Evolutionary conservation across 331 rosid genomes (phyloP).

Genomic region (Phaseolus coccineus): DNA sequence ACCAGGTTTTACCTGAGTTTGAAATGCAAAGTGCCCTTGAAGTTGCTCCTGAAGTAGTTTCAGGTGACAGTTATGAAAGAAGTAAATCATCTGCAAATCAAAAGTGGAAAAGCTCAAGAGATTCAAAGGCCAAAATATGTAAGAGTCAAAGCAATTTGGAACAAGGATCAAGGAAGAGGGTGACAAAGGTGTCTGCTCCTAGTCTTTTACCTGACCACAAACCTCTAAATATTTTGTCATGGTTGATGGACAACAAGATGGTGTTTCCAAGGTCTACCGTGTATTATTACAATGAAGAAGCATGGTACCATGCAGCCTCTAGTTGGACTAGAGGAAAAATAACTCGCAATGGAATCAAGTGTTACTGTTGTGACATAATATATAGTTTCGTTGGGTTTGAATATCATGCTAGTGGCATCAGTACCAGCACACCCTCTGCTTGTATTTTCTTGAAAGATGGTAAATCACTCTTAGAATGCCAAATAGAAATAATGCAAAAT

Average conservation of each 20-base stretch:
- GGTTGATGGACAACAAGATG: slow-evolving; percentile 73
- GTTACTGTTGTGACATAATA: slow-evolving; percentile 64
- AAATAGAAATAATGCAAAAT: slow-evolving; percentile 49
- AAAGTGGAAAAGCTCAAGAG: slow-evolving; percentile 34
- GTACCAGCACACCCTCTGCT: slow-evolving; percentile 52
- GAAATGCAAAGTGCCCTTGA: slow-evolving; percentile 36
- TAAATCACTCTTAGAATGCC: slow-evolving; percentile 71
- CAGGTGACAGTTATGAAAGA: background rate
- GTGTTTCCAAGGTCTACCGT: slow-evolving; percentile 73
- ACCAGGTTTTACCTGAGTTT: slow-evolving; percentile 23
- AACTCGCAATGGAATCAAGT: slow-evolving; percentile 74
- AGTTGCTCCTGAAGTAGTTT: slow-evolving; percentile 28
- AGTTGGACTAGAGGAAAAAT: slow-evolving; percentile 59
- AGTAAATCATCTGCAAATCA: slow-evolving; percentile 29
- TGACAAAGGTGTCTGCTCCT: slow-evolving; percentile 54
- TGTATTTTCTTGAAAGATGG: slow-evolving; percentile 68
- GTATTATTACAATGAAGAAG: slow-evolving; percentile 42
- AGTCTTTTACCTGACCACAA: slow-evolving; percentile 44
- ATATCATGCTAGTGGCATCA: slow-evolving; percentile 60
- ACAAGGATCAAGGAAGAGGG: slow-evolving; percentile 62
- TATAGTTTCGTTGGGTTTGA: slow-evolving; percentile 56
- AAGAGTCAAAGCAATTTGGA: slow-evolving; percentile 44
- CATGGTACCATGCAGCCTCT: background rate
- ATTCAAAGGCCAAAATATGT: slow-evolving; percentile 39
- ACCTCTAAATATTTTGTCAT: slow-evolving; percentile 70